Percentiles rank a stretch among this genome's conserved stretches.
Evolutionary conservation across 2,329 filamentous ascomycete genomes (phyloP).

Genomic region (Botryosphaeria dothidea): DNA sequence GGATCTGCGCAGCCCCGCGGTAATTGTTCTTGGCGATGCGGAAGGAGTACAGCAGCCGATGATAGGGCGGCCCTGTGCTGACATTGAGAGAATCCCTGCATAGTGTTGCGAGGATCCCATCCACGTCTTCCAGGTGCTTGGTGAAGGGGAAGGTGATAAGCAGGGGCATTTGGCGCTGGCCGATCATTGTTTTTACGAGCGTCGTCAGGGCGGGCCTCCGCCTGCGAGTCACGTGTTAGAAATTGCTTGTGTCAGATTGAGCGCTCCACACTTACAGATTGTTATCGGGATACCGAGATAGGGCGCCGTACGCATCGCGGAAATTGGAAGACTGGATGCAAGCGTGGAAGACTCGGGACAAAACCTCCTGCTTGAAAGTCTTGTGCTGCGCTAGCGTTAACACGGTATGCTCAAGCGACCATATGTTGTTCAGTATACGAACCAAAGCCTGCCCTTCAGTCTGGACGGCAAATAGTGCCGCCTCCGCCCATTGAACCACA

Average conservation of each 20-base stretch:
- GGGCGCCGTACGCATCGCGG: slow-evolving; percentile 76
- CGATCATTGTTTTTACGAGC: slow-evolving; percentile 52
- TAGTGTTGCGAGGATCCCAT: slow-evolving; percentile 72
- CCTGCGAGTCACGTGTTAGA: slow-evolving; percentile 26
- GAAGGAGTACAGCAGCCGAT: slow-evolving; percentile 90
- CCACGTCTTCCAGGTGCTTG: slow-evolving; percentile 74
- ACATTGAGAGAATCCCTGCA: slow-evolving; percentile 70
- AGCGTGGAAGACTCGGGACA: slow-evolving; percentile 81
- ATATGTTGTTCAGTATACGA: background rate
- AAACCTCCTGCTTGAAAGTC: slow-evolving; percentile 57
- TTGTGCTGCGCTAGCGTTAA: background rate
- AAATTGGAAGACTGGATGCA: slow-evolving; percentile 78
- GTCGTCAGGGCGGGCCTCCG: slow-evolving; percentile 71
- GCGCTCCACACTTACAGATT: slow-evolving; percentile 53
- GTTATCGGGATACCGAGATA: slow-evolving; percentile 70
- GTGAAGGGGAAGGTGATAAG: slow-evolving; percentile 78
- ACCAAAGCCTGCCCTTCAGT: background rate
- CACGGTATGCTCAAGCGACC: background rate
- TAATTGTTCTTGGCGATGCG: slow-evolving; percentile 82
- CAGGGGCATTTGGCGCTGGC: slow-evolving; percentile 33
- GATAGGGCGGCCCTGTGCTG: slow-evolving; percentile 65
- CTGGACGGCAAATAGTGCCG: slow-evolving; percentile 48
- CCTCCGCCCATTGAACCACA: slow-evolving; percentile 78
- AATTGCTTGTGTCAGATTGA: background rate
- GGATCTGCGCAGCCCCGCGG: slow-evolving; percentile 68